These are phyloP conservation scores for Tulasnella sp. DNA, from an alignment of 768 basidiomycete genomes.

Conservation along the genomic window DNA sequence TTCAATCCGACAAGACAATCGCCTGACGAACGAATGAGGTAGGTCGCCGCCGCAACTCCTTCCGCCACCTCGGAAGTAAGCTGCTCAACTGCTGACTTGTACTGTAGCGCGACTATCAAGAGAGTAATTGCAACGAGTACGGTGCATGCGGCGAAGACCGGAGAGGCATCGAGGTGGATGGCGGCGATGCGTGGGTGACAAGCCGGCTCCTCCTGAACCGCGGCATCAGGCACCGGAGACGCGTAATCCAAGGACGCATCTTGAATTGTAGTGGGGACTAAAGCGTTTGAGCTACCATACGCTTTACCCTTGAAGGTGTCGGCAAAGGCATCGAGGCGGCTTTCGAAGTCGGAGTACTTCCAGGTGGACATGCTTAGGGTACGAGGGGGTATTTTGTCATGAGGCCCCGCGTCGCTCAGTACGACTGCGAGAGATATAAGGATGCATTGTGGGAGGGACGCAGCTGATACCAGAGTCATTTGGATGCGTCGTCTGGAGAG, in stretches of 20 bases:
- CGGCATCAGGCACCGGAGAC: background rate
- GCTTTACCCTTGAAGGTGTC: background rate
- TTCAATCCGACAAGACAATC: background rate
- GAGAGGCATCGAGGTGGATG: background rate
- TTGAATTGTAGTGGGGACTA: background rate
- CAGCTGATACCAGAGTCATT: background rate
- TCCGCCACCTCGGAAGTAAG: background rate
- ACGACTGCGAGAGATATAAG: background rate
- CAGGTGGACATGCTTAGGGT: background rate
- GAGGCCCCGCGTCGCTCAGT: background rate
- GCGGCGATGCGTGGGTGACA: background rate
- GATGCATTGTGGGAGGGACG: background rate
- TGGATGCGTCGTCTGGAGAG: background rate
- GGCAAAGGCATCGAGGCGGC: background rate
- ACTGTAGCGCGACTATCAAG: background rate
- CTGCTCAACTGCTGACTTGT: background rate
- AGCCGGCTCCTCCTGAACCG: background rate
- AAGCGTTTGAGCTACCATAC: background rate
- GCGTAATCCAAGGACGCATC: background rate
- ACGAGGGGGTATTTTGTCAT: background rate
- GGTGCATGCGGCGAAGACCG: background rate
- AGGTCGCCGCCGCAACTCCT: background rate
- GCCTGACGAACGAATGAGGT: background rate
- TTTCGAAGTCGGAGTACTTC: background rate
- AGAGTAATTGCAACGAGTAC: background rate